phyloP scores from a whole-genome alignment of 495 filamentous ascomycete genomes.

The Pyrenula massariospora region DNA sequence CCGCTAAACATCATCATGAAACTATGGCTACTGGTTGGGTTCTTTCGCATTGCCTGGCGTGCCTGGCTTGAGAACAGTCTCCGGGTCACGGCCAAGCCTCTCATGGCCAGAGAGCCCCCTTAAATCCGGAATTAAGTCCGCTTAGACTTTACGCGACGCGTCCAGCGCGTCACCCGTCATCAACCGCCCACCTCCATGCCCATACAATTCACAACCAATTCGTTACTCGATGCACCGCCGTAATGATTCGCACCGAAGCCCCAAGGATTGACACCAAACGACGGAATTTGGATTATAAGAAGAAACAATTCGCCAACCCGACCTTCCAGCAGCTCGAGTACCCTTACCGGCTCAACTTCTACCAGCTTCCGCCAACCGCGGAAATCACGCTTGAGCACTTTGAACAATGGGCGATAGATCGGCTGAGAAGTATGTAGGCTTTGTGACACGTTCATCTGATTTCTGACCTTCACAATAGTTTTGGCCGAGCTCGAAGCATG shows the following conservation, averaged over 20 bases:
- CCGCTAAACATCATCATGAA: too few species aligned
- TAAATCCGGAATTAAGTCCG: not conserved
- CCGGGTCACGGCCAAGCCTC: too few species aligned
- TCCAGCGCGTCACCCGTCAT: not conserved
- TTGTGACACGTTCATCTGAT: not conserved
- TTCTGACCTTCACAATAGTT: constrained; percentile 46
- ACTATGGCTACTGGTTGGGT: too few species aligned
- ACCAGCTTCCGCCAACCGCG: constrained; percentile 73
- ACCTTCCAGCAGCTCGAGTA: constrained; percentile 65
- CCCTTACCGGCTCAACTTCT: constrained; percentile 82
- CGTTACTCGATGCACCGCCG: too few species aligned
- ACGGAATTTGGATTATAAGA: constrained; percentile 64
- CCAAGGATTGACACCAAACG: constrained; percentile 73
- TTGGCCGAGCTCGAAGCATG: constrained; percentile 93
- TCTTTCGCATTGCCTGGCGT: too few species aligned
- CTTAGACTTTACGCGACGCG: not conserved
- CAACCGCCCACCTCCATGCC: not conserved
- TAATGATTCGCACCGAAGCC: constrained; percentile 62
- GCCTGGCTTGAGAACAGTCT: too few species aligned
- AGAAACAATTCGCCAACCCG: constrained; percentile 71
- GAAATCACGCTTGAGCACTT: constrained; percentile 97
- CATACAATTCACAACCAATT: not conserved
- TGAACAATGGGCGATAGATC: constrained; percentile 98
- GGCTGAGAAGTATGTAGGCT: constrained; percentile 53
- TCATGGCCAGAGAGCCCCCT: too few species aligned